A percentile compares a stretch with the other conserved stretches of the same genome.
Evolutionary conservation across 2,329 filamentous ascomycete genomes (phyloP).

Genomic region (Cytospora paraplurivora): DNA sequence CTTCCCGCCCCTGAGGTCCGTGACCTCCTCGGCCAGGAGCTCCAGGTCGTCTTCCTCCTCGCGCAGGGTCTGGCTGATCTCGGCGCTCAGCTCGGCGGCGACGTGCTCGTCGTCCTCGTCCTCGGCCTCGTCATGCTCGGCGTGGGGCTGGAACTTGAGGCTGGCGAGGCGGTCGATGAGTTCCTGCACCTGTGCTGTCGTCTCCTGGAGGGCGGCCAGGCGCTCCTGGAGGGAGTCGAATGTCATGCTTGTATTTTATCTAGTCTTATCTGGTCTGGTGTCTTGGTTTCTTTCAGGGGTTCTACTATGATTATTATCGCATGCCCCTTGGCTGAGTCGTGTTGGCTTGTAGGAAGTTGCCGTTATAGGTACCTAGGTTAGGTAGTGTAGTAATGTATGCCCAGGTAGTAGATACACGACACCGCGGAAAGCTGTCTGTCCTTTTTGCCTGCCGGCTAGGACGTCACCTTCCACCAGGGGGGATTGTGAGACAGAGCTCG

Average conservation of each 20-base stretch:
- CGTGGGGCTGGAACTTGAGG: conserved; percentile 56
- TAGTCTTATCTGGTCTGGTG: not conserved
- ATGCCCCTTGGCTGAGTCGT: too few species aligned
- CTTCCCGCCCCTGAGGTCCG: conserved; percentile 61
- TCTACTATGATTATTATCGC: too few species aligned
- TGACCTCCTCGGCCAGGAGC: conserved; percentile 74
- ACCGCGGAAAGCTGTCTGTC: too few species aligned
- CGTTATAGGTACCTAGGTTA: too few species aligned
- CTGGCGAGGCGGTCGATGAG: conserved; percentile 62
- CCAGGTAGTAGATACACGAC: too few species aligned
- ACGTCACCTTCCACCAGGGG: conserved; percentile 1
- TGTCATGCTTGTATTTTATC: conserved; percentile 46
- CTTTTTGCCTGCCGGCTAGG: conserved; percentile 7
- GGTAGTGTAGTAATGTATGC: too few species aligned
- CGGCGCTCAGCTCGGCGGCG: conserved; percentile 72
- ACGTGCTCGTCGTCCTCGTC: conserved; percentile 53
- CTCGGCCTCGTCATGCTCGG: conserved; percentile 34
- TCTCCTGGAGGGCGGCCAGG: conserved; percentile 62
- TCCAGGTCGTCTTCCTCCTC: conserved; percentile 84
- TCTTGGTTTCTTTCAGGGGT: too few species aligned
- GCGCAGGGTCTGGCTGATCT: conserved; percentile 78
- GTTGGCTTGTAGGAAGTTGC: too few species aligned
- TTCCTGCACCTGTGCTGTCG: conserved; percentile 57
- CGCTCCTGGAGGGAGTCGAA: conserved; percentile 64
- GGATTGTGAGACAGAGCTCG: not conserved